Evolutionary conservation across 2,329 filamentous ascomycete genomes (phyloP).

Genomic region (Scedosporium dehoogii): DNA sequence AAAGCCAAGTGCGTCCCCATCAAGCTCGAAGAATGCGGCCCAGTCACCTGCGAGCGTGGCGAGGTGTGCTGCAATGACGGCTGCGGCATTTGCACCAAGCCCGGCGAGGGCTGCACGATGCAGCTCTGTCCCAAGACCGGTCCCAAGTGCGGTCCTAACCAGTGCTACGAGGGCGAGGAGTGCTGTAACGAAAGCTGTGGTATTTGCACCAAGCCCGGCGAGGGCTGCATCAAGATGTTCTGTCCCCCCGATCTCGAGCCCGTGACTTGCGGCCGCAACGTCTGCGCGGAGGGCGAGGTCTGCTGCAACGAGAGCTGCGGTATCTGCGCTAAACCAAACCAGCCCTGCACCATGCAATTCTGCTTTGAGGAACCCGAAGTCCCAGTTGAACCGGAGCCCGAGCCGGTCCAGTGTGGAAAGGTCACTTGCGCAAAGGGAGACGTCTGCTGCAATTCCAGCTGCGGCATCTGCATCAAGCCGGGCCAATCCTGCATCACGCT

Average conservation of each 20-base stretch:
- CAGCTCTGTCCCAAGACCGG: constrained; percentile 9
- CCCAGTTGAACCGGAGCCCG: background rate
- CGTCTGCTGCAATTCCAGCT: constrained; percentile 1
- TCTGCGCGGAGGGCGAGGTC: background rate
- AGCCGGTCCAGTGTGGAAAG: background rate
- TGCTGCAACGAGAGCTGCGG: constrained; percentile 4
- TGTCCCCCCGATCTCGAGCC: constrained; percentile 6
- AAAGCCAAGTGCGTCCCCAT: background rate
- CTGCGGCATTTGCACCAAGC: constrained; percentile 11
- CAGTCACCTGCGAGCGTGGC: background rate
- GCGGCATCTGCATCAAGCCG: constrained; percentile 1
- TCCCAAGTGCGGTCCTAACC: background rate
- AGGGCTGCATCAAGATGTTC: constrained; percentile 9
- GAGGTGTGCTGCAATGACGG: constrained; percentile 12
- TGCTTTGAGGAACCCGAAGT: background rate
- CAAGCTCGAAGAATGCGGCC: background rate
- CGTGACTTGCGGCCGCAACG: background rate
- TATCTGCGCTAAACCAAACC: background rate
- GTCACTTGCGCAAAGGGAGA: background rate
- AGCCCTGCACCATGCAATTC: background rate
- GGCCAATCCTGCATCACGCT: background rate
- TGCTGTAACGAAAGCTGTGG: constrained; percentile 15
- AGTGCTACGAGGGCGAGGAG: background rate
- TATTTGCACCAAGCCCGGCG: constrained; percentile 9
- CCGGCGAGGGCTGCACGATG: constrained; percentile 8